These are phyloP conservation scores for Pestalotiopsis sp. DNA, from an alignment of 2,329 filamentous ascomycete species.

Conservation along the genomic window DNA sequence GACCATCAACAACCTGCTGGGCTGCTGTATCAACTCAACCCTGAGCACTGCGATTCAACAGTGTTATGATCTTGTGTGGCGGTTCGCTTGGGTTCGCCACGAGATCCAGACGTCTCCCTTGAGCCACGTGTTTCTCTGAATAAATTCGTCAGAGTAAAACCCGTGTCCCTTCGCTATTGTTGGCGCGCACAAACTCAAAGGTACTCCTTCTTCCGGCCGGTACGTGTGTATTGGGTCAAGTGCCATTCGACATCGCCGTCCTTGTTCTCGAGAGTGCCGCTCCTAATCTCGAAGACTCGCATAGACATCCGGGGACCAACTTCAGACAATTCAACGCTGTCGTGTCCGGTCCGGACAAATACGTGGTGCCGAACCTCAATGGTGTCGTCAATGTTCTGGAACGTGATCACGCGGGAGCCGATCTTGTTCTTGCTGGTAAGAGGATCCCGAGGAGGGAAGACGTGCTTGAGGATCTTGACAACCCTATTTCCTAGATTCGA, in stretches of 20 bases:
- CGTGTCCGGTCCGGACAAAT: conserved; percentile 89
- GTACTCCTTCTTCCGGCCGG: conserved; percentile 93
- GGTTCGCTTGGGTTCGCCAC: conserved; percentile 22
- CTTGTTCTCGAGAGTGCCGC: conserved; percentile 90
- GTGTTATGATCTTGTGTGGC: conserved; percentile 24
- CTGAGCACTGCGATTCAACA: conserved; percentile 15
- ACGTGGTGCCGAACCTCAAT: conserved; percentile 94
- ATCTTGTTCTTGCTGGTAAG: conserved; percentile 73
- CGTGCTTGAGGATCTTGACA: conserved; percentile 87
- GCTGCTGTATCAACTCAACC: conserved; percentile 16
- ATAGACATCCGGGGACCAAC: conserved; percentile 97
- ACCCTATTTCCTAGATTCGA: conserved; percentile 56
- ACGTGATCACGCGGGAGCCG: conserved; percentile 87
- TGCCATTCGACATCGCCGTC: conserved; percentile 97
- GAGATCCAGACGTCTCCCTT: conserved; percentile 23
- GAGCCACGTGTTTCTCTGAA: conserved; percentile 24
- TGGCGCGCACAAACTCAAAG: conserved; percentile 55
- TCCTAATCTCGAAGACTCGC: conserved; percentile 89
- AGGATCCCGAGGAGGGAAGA: conserved; percentile 87
- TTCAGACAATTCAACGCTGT: conserved; percentile 86
- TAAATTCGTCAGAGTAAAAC: neutral
- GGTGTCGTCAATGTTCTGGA: conserved; percentile 88
- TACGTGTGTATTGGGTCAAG: conserved; percentile 92
- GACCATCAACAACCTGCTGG: conserved; percentile 18
- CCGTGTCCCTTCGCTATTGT: neutral